Conservation (phyloP, 2,329 filamentous ascomycete species). For the Aspergillus quadrilineatus region DNA sequence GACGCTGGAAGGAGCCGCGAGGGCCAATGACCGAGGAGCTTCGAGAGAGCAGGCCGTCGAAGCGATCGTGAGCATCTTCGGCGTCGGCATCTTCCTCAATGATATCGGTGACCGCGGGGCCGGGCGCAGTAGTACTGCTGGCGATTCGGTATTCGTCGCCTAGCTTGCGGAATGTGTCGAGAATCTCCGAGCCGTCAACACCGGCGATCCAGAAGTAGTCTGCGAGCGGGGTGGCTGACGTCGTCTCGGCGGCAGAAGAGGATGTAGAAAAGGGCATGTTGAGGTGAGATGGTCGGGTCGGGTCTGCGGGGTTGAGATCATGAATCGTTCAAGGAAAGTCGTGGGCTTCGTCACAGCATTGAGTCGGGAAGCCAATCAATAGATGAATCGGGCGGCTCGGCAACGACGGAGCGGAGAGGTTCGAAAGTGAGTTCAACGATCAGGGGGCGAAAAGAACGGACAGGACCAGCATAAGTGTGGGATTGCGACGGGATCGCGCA, state of each 20-base stretch:
- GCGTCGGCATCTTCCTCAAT: slow-evolving; percentile 61
- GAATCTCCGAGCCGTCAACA: slow-evolving; percentile 48
- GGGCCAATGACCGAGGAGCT: slow-evolving; percentile 37
- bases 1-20: slow-evolving; percentile 44
- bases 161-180: slow-evolving; percentile 44
- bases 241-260: slow-evolving; percentile 36
- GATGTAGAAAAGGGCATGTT: slow-evolving; percentile 33
- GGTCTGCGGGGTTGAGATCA: slow-evolving; percentile 22
- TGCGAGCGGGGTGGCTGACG: slow-evolving; percentile 56
- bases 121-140: slow-evolving; percentile 34
- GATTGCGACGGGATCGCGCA: slow-evolving; percentile 24
- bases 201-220: slow-evolving; percentile 66
- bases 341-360: slow-evolving; percentile 26
- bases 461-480: slow-evolving; percentile 24
- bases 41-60: slow-evolving; percentile 35
- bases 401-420: slow-evolving; percentile 2
- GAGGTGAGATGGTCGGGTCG: slow-evolving; percentile 18
- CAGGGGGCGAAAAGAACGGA: slow-evolving; percentile 11
- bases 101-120: slow-evolving; percentile 52
- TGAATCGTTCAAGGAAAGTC: slow-evolving; percentile 25
- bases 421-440: slow-evolving; percentile 12
- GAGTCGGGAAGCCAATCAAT: slow-evolving; percentile 14
- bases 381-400: slow-evolving; percentile 8
- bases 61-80: slow-evolving; percentile 49
- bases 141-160: slow-evolving; percentile 45